Evolutionary conservation across 2,329 filamentous ascomycete genomes (phyloP).

Genomic region (Parascedosporium putredinis): DNA sequence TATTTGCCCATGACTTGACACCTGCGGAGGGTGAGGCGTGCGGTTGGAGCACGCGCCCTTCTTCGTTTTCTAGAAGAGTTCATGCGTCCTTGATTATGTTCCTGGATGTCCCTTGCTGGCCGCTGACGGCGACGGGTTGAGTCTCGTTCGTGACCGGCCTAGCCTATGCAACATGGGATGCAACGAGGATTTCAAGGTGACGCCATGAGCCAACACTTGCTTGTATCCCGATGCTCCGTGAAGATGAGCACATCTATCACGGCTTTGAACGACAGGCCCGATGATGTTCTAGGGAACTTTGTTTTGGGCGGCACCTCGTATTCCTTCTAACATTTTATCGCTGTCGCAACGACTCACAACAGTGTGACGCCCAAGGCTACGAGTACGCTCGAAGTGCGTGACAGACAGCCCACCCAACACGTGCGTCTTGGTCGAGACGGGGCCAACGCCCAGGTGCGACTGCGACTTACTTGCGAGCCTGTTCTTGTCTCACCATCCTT

Average conservation of each 20-base stretch:
- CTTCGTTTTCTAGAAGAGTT: neutral
- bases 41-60: neutral
- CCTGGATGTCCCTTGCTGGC: neutral
- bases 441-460: too few species aligned
- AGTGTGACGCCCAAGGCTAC: too few species aligned
- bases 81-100: neutral
- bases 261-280: too few species aligned
- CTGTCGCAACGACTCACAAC: too few species aligned
- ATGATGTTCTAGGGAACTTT: too few species aligned
- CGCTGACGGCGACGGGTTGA: neutral
- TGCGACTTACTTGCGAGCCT: too few species aligned
- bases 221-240: neutral
- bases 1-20: slow-evolving; percentile 1
- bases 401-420: too few species aligned
- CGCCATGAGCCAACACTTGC: neutral
- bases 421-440: too few species aligned
- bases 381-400: too few species aligned
- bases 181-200: neutral
- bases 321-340: too few species aligned
- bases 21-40: neutral
- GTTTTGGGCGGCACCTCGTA: too few species aligned
- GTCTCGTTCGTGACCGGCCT: neutral
- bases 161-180: neutral
- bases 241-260: neutral
- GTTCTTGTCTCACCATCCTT: too few species aligned